Conservation (phyloP, 2,329 filamentous ascomycete genomes). For the Dothistroma septosporum region DNA sequence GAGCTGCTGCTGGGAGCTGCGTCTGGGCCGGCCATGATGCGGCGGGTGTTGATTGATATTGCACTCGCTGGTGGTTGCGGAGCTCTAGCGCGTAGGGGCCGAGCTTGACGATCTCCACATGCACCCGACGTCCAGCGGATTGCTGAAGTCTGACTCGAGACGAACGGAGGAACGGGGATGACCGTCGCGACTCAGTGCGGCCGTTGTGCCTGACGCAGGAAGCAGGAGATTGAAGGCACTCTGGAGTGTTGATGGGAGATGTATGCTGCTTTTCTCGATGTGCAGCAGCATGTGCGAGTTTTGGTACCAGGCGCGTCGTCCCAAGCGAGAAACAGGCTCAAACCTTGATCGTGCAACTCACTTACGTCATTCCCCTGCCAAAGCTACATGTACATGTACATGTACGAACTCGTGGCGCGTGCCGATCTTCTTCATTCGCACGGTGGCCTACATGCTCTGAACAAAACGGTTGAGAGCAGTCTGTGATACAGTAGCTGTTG, state of each 20-base stretch:
- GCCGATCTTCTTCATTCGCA: background rate
- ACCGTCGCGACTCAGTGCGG: background rate
- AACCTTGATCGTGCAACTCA: background rate
- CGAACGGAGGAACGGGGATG: background rate
- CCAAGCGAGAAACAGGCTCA: background rate
- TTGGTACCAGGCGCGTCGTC: background rate
- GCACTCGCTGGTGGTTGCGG: background rate
- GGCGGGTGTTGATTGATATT: background rate
- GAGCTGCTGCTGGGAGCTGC: background rate
- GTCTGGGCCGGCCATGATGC: constrained; percentile 7
- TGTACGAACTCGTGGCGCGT: background rate
- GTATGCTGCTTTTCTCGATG: background rate
- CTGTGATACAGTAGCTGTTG: no score
- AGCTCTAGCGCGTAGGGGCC: background rate
- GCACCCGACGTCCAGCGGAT: background rate
- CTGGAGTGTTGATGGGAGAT: background rate
- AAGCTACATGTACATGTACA: no score
- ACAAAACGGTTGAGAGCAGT: no score
- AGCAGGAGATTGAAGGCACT: background rate
- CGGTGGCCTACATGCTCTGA: no score
- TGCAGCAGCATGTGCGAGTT: background rate
- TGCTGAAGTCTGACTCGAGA: background rate
- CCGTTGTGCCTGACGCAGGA: constrained; percentile 1
- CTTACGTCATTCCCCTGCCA: background rate
- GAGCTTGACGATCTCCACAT: background rate